phyloP scores from a whole-genome alignment of 495 filamentous ascomycete genomes.

The Cercophora samala region DNA sequence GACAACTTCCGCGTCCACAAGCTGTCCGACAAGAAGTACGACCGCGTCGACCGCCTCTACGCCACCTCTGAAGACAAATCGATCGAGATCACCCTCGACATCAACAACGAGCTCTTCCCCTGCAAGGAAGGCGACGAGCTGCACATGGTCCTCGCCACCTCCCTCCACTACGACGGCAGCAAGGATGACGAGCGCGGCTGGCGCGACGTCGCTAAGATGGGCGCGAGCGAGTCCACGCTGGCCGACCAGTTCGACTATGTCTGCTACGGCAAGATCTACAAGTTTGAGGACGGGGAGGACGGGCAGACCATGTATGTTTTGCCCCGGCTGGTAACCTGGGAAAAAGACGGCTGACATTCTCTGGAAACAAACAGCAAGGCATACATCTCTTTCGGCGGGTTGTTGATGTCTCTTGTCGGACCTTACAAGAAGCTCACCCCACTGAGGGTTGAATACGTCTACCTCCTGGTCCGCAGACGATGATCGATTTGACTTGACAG shows the following conservation, averaged over 20 bases:
- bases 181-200: conserved; percentile 70
- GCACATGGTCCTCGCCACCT: conserved; percentile 74
- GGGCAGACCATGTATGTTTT: conserved; percentile 75
- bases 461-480: conserved; percentile 83
- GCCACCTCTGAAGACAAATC: conserved; percentile 68
- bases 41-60: conserved; percentile 80
- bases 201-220: conserved; percentile 65
- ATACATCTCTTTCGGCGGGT: conserved; percentile 86
- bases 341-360: background rate
- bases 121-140: conserved; percentile 67
- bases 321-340: background rate
- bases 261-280: conserved; percentile 95
- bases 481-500: conserved; percentile 37
- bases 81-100: conserved; percentile 72
- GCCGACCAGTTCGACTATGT: conserved; percentile 97
- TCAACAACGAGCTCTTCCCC: conserved; percentile 91
- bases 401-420: conserved; percentile 85
- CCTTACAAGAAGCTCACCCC: conserved; percentile 95
- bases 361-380: conserved; percentile 64
- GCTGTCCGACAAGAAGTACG: conserved; percentile 82
- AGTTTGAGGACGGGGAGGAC: conserved; percentile 82
- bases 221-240: conserved; percentile 60
- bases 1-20: conserved; percentile 80
- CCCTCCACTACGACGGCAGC: conserved; percentile 77
- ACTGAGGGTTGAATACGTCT: conserved; percentile 85